Evolutionary conservation across 2,329 filamentous ascomycete genomes (phyloP), one percentile per base, ranked within the genome.

Genomic region (Arthrobotrys sinensis): DNA sequence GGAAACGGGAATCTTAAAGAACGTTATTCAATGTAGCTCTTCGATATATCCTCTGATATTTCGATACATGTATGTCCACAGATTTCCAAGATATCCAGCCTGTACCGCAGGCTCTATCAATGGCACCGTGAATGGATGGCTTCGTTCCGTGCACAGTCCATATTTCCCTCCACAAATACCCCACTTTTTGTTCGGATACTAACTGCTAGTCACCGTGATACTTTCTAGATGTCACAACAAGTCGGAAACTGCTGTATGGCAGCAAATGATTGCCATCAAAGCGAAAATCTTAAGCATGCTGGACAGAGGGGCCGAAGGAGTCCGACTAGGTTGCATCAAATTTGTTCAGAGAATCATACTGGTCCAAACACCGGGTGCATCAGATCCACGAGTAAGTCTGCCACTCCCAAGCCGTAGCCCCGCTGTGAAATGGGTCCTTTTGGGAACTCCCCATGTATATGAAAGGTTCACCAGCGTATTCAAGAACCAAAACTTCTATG

Each of bases 251-350:
- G 88, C 91, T 73, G 90, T 91, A 53, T 99, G 96, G 96, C 92
- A 96, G 83, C 90, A 91, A 80, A 96, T 98, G 89, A 88, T 90
- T 67, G 89, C 90, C 10, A 95, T 98, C 85, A 99, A 99, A 86
- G 90, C 92, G 69, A 92, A 91, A 82, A 96, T 99, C 81, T 85
- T 99, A 77, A 90, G 90, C 76, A 90, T 96, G 82, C 97, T 96
- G 95, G 95, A 97, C 81, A 89, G 87, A 50, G 91, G 93, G 16
- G 86, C 89, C 12, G 88, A 91, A 11, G 91, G 93, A 1, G 89
- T 98, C 80, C 91, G 91, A 82, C 91, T 98, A 84, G 97, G 94
- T 87, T 98, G 96, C 86, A 91, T 98, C 88, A 99, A 99, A 85
- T 99, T 99, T 84, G 91, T 93, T 43, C 95, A 99, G 86, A 91